phyloP scores from a whole-genome alignment of 352 stramenopile species.

The Phytophthora pluvialis region DNA sequence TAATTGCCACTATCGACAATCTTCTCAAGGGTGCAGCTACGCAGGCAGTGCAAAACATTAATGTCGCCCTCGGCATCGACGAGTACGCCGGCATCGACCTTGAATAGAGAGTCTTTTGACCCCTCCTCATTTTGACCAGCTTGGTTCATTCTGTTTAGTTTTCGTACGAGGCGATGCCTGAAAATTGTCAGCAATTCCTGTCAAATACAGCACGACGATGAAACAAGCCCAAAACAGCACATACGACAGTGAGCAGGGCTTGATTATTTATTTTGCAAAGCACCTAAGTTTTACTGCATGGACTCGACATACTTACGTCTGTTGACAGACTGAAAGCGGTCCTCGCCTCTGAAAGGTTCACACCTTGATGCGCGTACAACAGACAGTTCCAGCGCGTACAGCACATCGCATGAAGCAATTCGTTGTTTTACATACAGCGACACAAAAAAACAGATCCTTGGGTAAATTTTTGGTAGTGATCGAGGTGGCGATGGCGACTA shows the following conservation, averaged over 20 bases:
- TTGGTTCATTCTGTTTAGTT: slow-evolving; percentile 12
- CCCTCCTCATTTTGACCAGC: slow-evolving; percentile 15
- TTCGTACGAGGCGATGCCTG: neutral
- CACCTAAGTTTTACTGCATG: slow-evolving; percentile 1
- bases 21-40: slow-evolving; percentile 94
- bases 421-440: slow-evolving; percentile 23
- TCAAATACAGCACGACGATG: slow-evolving; percentile 26
- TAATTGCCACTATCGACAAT: slow-evolving; percentile 94
- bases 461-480: slow-evolving; percentile 15
- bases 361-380: neutral
- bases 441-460: slow-evolving; percentile 9
- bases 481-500: slow-evolving; percentile 34
- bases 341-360: neutral
- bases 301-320: neutral
- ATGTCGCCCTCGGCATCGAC: slow-evolving; percentile 91
- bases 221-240: slow-evolving; percentile 1
- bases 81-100: slow-evolving; percentile 80
- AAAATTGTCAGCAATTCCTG: slow-evolving; percentile 4
- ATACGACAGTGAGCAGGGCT: no score
- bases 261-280: neutral
- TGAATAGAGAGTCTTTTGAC: slow-evolving; percentile 32
- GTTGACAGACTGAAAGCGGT: no score
- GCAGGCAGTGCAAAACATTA: slow-evolving; percentile 96
- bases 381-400: neutral
- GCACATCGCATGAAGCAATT: slow-evolving; percentile 12